Evolutionary conservation across 768 basidiomycete genomes (phyloP), one percentile per base, ranked within the genome.

Genomic region (Tylopilus sp.): DNA sequence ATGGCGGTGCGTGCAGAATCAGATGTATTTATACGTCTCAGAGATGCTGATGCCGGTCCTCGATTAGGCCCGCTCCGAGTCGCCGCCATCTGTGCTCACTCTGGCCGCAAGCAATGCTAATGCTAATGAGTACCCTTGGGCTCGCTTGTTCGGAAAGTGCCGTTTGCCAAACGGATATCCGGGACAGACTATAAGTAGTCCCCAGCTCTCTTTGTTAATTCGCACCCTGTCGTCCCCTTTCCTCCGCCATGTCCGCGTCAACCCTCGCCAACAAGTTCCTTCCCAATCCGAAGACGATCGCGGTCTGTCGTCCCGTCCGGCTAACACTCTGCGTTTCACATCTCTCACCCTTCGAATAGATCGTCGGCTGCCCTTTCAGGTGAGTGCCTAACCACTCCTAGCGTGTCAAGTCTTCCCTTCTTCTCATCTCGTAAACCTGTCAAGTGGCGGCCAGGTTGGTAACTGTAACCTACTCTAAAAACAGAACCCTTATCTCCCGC

Each of bases 291-390:
- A 85, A 81, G 72, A 91, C 88, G 0, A 77, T 82, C 35, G 89
- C 88, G 44, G 92, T 94, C 66, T 69, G 90, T 79, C n/a, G 12
- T 39, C 12, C n/a, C 35, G 15, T 36, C 28, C 31, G 28, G 28
- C 6, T 28, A n/a, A n/a, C n/a, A n/a, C 21, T 51, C 25, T 40
- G 21, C 23, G 46, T 36, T 18, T 21, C 6, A 8, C 2, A 25
- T 26, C 28, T n/a, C 55, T 61, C 47, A 63, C 43, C 52, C 53
- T 48, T 33, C 33, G 43, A 20, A 40, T 11, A 94, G 87, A 89
- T 98, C 61, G 85, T 98, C 25, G 93, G 91, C 23, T 97, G 94
- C 73, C 95, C 95, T 15, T 97, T 97, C 79, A 92, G 89, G 93
- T 91, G 62, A 67, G 82, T 73, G 15, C 7, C 25, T 36, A 13